Evolutionary conservation across 2,329 filamentous ascomycete genomes (phyloP), one percentile per base, ranked within the genome.

Genomic region (Clonostachys rhizophaga): DNA sequence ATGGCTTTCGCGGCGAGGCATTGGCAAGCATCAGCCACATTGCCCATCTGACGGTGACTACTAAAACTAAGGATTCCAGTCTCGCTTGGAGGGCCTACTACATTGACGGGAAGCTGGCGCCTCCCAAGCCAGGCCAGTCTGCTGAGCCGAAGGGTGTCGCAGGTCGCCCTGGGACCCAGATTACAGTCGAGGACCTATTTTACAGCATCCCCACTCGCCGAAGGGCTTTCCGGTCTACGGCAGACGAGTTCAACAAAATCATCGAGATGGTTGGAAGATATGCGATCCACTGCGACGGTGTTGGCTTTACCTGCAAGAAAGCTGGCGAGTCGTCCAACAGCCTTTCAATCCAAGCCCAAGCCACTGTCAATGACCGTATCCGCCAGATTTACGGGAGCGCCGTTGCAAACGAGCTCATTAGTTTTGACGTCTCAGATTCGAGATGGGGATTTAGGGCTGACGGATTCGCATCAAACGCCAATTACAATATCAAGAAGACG

Each of bases 1-100:
- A 99, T 65, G 94, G 94, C n/a, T 99, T 99, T 61, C 87, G 94
- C 46, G 94, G 94, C 47, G 94, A 99, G 68, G 94, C 94, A 5
- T 71, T 99, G 47, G 94, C 94, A 13, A 97, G 94, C 68, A 99
- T 99, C 64, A 97, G 92, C 61, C 94, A 99, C 63, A 96, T 99
- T 57, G 92, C 95, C 34, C 95, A 99, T 70, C 76, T 99, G 18
- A 90, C 86, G 5, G 90, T 99, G 40, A 97, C 92, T 2, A 99
- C 95, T 8, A 95, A 91, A 64, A 97, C 91, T 2, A 86, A 87
- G 49, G 84, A 90, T 40, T 95, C 91, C 0, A 85, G 83, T 55
- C 88, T 90, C 66, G 94, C 94, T 14, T 99, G 89, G 88, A 85
- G 89, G 62, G 91, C 91, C 18, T 83, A 89, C 54, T 99, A 96